Evolutionary conservation across 371 early-diverging fungal genomes (phyloP).

Genomic region (Rhizopus sp.): DNA sequence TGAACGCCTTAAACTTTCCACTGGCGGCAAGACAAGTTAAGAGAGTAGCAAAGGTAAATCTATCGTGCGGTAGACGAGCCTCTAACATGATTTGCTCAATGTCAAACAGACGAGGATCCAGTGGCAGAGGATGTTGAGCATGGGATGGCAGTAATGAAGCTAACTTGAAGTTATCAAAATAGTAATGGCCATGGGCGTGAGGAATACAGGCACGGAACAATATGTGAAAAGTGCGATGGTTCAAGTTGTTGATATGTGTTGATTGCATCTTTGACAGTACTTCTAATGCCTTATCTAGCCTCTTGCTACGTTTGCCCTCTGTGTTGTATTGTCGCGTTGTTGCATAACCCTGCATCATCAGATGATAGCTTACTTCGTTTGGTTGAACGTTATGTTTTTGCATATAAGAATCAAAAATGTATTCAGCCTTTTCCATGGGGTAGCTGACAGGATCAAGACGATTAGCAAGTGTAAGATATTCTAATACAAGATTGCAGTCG

Average conservation of each 20-base stretch:
- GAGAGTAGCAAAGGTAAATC: constrained; percentile 31
- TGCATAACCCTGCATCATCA: constrained; percentile 39
- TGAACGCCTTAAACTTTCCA: constrained; percentile 40
- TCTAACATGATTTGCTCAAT: constrained; percentile 50
- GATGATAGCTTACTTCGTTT: constrained; percentile 28
- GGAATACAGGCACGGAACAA: constrained; percentile 48
- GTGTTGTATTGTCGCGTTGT: constrained; percentile 30
- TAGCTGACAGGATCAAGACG: constrained; percentile 31
- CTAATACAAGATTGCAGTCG: constrained; percentile 37
- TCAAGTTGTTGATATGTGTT: constrained; percentile 21
- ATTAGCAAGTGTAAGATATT: constrained; percentile 38
- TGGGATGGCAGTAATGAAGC: constrained; percentile 18
- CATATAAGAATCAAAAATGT: constrained; percentile 37
- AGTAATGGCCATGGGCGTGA: constrained; percentile 28
- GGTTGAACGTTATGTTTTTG: constrained; percentile 32
- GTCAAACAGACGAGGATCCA: constrained; percentile 46
- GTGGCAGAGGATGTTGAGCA: neutral
- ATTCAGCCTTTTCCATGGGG: constrained; percentile 38
- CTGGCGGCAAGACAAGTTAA: constrained; percentile 46
- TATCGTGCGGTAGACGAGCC: constrained; percentile 39
- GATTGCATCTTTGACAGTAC: constrained; percentile 34
- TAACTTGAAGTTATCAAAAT: constrained; percentile 37
- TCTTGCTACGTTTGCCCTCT: constrained; percentile 13
- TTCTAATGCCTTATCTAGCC: constrained; percentile 41
- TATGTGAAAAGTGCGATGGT: constrained; percentile 32